Evolutionary conservation across 495 filamentous ascomycete genomes (phyloP), one percentile per base, ranked within the genome.

Genomic region (Aspergillus nidulans): DNA sequence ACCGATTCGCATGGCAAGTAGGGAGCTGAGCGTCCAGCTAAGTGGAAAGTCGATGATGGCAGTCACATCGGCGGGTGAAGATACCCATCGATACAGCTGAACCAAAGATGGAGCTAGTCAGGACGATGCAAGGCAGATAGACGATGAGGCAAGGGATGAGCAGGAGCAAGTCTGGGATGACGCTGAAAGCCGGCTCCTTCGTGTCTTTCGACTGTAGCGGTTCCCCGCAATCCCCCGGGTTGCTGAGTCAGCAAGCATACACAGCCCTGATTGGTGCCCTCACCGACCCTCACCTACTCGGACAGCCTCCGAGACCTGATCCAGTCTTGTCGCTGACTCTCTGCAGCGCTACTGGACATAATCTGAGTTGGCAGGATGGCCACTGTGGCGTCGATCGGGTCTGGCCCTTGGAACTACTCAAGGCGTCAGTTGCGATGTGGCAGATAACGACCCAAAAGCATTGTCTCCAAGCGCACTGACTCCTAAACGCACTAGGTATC

Each of bases 1-100:
- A 44, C 65, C 64, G 56, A 74, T 67, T 64, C 71, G 65, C 71
- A 72, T 72, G 58, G 50, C 62, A 60, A 46, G 47, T 26, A 45
- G 60, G 45, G 41, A 20, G 47, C 36, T 39, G 43, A 52, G 48
- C 52, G 36, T 7, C 30, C 6, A n/a, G 30, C 30, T 34, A 9
- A 36, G 21, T 16, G 20, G 16, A 39, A 19, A 25, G n/a, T 39
- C 20, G 48, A 20, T 19, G 34, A 26, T 25, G 7, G 34, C 32
- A 20, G 25, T 26, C 15, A 52, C 49, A 52, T 52, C 49, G 21
- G 23, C 24, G 36, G 18, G n/a, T 39, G 19, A 26, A 20, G n/a
- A 39, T 16, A 16, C 8, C 36, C 36, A 39, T 39, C 36, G n/a
- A 39, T 16, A 39, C n/a, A 39, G 30, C 18, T 39, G 36, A 3